These are phyloP conservation scores for Yamadazyma nakazawae DNA, from an alignment of 805 yeast species.

Conservation along the genomic window DNA sequence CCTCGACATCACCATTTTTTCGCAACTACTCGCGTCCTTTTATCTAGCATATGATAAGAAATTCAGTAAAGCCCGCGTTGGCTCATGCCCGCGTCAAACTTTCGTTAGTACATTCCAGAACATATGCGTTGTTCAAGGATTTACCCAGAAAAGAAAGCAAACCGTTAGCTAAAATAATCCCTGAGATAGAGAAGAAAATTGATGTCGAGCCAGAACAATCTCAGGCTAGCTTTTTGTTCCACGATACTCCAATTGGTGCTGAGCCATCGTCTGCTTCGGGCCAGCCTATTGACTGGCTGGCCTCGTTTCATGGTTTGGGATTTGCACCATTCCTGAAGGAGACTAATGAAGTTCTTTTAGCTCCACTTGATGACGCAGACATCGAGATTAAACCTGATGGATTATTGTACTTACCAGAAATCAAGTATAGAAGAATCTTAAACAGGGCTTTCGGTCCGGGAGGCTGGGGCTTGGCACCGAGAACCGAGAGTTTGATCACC, in stretches of 20 bases:
- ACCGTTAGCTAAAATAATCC: not conserved
- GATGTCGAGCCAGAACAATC: not conserved
- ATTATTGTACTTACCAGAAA: constrained; percentile 85
- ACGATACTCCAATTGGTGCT: constrained; percentile 10
- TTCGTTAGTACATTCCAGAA: not conserved
- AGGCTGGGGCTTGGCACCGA: constrained; percentile 96
- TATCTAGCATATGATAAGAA: not conserved
- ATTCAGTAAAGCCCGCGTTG: not conserved
- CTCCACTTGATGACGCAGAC: constrained; percentile 64
- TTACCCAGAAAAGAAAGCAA: constrained; percentile 8
- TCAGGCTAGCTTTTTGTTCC: constrained; percentile 2
- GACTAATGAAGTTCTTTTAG: constrained; percentile 56
- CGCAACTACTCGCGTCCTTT: not conserved
- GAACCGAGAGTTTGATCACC: constrained; percentile 80
- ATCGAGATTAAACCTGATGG: constrained; percentile 97
- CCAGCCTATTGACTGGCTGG: constrained; percentile 66
- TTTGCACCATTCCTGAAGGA: constrained; percentile 66
- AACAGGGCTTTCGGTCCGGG: constrained; percentile 97
- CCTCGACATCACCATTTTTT: not conserved
- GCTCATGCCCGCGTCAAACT: not conserved
- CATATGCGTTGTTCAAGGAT: constrained; percentile 16
- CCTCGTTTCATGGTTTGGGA: constrained; percentile 84
- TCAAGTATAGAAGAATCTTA: constrained; percentile 85
- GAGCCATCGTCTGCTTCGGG: not conserved
- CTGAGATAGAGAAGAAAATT: not conserved